Base-by-base conservation (phyloP, 116 monocot species). In the Cymodocea nodosa region DNA sequence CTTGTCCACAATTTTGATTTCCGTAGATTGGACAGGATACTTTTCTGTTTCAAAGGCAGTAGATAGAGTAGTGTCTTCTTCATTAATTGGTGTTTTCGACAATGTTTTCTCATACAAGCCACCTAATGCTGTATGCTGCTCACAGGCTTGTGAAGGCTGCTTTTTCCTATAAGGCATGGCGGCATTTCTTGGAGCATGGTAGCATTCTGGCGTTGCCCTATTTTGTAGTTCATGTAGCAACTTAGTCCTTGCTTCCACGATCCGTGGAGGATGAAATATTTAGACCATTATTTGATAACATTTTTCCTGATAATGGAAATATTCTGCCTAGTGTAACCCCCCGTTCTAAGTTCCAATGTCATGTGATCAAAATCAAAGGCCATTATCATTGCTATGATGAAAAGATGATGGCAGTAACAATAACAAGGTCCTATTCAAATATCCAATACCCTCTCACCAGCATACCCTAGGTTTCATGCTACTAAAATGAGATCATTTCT, bases 1-100 rank as follows among this genome's bases (percentile, higher is more conserved):
- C 68, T 98, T 98, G 67, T 98, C 98, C 6, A 89, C 66, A 19
- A 89, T 75, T 75, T 77, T 77, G 24, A 78, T 69, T 65, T 84
- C 86, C 11, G 76, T 74, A 5, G 74, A 70, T 16, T 62, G 25
- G 15, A 89, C 73, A 9, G 86, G 75, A 68, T 91, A 80, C 62
- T 98, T 92, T 56, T 89, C 98, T 0, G 82, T 86, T 64, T 81
- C 89, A 24, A 70, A 10, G 30, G 85, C 87, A 30, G 71, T 64
- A 62, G 52, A 49, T 0, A 75, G 25, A 19, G 63, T 53, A 67
- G 53, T 72, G 17, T 71, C 65, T 44, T 90, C 85, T 52, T 83
- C 82, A 11, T 23, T 10, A 22, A 67, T 22, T 10, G 60, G 48
- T 19, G 40, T 62, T 54, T 39, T 34, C 23, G 53, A 15, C 65